Evolutionary conservation across 805 yeast genomes (phyloP).

Genomic region (Hanseniaspora meyeri): DNA sequence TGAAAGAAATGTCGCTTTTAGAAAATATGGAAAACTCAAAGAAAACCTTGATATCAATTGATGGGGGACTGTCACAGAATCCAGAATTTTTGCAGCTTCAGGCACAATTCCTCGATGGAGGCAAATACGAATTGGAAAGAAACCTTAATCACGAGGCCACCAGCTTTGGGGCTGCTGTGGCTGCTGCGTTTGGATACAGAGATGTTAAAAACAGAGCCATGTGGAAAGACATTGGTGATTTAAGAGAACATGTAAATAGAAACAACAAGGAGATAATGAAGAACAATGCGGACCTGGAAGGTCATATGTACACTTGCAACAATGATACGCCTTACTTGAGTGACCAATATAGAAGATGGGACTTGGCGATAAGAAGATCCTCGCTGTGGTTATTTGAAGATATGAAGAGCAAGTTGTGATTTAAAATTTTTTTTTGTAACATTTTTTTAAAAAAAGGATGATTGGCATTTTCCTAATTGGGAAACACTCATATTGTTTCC

Average conservation of each 20-base stretch:
- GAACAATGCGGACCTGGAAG: slow-evolving; percentile 43
- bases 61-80: slow-evolving; percentile 91
- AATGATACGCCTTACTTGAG: slow-evolving; percentile 24
- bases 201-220: slow-evolving; percentile 44
- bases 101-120: slow-evolving; percentile 72
- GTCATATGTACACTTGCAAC: neutral
- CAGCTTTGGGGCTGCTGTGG: slow-evolving; percentile 91
- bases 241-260: slow-evolving; percentile 80
- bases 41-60: slow-evolving; percentile 47
- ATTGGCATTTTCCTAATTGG: neutral
- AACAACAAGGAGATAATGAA: slow-evolving; percentile 64
- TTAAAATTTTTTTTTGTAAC: neutral
- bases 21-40: slow-evolving; percentile 57
- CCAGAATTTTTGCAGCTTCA: slow-evolving; percentile 88
- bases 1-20: slow-evolving; percentile 67
- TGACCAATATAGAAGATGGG: slow-evolving; percentile 62
- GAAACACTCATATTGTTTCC: neutral
- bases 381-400: slow-evolving; percentile 53
- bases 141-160: slow-evolving; percentile 82
- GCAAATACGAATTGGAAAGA: slow-evolving; percentile 66
- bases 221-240: slow-evolving; percentile 69
- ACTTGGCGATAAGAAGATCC: slow-evolving; percentile 68
- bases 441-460: neutral
- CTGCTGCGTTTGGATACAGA: slow-evolving; percentile 61
- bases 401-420: neutral